Conservation (phyloP, 306 rosid genomes). For the Fragaria vesca region DNA sequence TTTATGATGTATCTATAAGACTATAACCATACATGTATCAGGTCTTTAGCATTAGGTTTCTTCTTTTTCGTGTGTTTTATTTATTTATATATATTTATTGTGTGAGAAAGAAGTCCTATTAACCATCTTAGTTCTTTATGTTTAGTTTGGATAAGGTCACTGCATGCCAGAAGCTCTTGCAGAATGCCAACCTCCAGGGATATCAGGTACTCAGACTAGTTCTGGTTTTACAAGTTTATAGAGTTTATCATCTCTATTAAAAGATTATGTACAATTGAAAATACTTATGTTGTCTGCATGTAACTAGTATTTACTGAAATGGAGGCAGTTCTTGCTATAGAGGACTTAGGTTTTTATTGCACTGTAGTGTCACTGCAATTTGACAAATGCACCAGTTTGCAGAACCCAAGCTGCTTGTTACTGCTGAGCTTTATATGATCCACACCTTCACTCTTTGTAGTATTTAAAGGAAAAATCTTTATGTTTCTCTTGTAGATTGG, state of each 20-base stretch:
- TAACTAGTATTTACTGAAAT: neutral
- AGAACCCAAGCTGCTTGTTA: neutral
- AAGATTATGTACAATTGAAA: neutral
- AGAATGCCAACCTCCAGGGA: slow-evolving; percentile 60
- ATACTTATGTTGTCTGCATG: neutral
- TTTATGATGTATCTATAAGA: neutral
- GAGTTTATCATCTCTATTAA: neutral
- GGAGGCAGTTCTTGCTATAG: neutral
- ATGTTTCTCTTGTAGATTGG: slow-evolving; percentile 64
- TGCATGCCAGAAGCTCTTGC: slow-evolving; percentile 69
- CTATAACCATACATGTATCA: neutral
- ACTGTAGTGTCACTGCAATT: neutral
- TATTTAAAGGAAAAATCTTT: slow-evolving; percentile 19
- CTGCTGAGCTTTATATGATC: neutral
- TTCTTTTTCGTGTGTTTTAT: neutral
- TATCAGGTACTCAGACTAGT: slow-evolving; percentile 62
- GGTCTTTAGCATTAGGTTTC: neutral
- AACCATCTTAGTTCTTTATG: slow-evolving; percentile 20
- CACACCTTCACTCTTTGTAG: slow-evolving; percentile 1
- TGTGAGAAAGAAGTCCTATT: neutral
- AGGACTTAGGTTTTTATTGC: neutral
- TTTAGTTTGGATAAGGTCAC: slow-evolving; percentile 65
- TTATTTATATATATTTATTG: neutral
- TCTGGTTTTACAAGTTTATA: neutral
- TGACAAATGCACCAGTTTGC: slow-evolving; percentile 1